phyloP scores from a whole-genome alignment of 176 grass and related monocot genomes.

The Dendrocalamus sinicus region DNA sequence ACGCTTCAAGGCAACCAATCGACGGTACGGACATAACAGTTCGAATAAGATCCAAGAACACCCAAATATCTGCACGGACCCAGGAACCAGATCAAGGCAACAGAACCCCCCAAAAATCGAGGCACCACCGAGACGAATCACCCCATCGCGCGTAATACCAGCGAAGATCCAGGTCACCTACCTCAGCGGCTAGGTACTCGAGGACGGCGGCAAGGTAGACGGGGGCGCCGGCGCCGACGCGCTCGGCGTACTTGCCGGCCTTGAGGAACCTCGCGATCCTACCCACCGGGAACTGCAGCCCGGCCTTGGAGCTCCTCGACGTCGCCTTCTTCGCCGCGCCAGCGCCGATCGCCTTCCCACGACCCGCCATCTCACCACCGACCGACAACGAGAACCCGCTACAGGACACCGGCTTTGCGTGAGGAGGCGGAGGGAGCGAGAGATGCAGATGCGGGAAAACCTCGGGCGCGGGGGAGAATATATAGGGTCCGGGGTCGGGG shows the following conservation, averaged over 20 bases:
- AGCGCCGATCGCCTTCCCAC: slow-evolving; percentile 86
- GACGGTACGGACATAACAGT: neutral
- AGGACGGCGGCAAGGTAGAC: slow-evolving; percentile 83
- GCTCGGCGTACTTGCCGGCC: slow-evolving; percentile 93
- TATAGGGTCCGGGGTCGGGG: slow-evolving; percentile 34
- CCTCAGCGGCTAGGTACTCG: slow-evolving; percentile 87
- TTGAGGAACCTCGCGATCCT: slow-evolving; percentile 93
- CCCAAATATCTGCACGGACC: fast-evolving
- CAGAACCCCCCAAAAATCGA: neutral
- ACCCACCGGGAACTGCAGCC: slow-evolving; percentile 89
- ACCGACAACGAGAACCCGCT: neutral
- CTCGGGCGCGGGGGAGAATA: neutral
- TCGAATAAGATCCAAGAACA: slow-evolving; percentile 2
- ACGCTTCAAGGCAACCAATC: fast-evolving
- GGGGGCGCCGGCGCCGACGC: slow-evolving; percentile 69
- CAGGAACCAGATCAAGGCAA: neutral
- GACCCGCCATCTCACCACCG: slow-evolving; percentile 56
- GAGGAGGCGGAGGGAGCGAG: neutral
- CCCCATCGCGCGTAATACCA: slow-evolving; percentile 23
- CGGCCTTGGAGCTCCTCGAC: slow-evolving; percentile 93
- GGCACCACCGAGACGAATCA: slow-evolving; percentile 20
- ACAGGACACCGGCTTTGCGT: neutral
- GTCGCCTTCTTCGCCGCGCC: slow-evolving; percentile 82
- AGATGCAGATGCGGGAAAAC: no score
- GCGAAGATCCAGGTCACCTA: slow-evolving; percentile 16